Evolutionary conservation across 2,329 filamentous ascomycete species (phyloP), one percentile per base, ranked within the genome.

Genomic region (Monilinia vaccinii-corymbosi): DNA sequence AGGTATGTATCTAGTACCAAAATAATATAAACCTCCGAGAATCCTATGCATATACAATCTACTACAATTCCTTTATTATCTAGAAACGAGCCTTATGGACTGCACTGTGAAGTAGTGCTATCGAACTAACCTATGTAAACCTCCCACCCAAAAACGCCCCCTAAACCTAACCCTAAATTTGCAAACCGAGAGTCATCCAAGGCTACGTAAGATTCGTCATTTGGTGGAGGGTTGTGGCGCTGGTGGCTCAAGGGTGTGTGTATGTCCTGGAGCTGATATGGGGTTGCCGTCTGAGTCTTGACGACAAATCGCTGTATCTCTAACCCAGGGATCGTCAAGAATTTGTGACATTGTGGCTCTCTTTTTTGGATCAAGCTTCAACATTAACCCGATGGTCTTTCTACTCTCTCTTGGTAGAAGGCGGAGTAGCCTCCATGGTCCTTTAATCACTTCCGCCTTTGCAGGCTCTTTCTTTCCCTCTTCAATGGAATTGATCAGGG

Each of bases 321-420:
- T 83, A n/a, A 97, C 85, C 94, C 94, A 99, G 18, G 87, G 85
- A 71, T 99, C 93, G 25, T 86, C 82, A 56, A 97, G 75, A 21
- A 99, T 89, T 69, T 99, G 91, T 28, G 87, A 80, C 78, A 99
- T 87, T 3, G 83, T 89, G 3, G 91, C 93, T 60, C 94, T 84
- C 65, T 88, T 87, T 70, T 84, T 87, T 0, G 92, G 91, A 68
- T 96, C 85, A 55, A 97, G 80, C 69, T 94, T 91, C 40, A 99
- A 81, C 94, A 99, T 99, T 60, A 89, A 82, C 48, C 90, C 87
- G 59, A 99, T 88, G 64, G 99, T 91, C 71, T 93, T 87, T 56
- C 94, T 81, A 65, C 88, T 95, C 74, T 97, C 94, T 62, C 93
- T 81, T 0, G 94, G 94, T 11, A 99, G 78, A 40, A 97, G 78